Conservation (phyloP, 371 early-diverging fungal species). For the Rhizopus microsporus region DNA sequence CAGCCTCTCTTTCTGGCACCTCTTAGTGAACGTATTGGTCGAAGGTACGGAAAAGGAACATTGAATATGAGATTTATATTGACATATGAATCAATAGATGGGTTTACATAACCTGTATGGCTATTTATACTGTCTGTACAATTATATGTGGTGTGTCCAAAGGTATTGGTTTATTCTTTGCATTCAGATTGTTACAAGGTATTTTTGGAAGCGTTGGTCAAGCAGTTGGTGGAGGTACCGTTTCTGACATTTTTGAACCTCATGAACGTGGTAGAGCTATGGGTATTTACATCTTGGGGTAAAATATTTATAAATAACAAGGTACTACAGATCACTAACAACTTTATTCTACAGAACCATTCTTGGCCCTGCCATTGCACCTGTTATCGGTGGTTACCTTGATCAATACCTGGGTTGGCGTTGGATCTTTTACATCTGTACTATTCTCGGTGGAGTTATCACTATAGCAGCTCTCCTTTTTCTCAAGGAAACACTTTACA, state of each 20-base stretch:
- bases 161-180: slow-evolving; percentile 36
- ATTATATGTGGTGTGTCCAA: slow-evolving; percentile 37
- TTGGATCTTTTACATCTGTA: slow-evolving; percentile 56
- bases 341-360: slow-evolving; percentile 33
- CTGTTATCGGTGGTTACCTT: slow-evolving; percentile 58
- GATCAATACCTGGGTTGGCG: slow-evolving; percentile 57
- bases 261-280: slow-evolving; percentile 45
- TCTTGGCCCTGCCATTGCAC: slow-evolving; percentile 56
- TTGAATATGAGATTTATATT: background rate
- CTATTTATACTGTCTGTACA: slow-evolving; percentile 33
- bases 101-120: slow-evolving; percentile 26
- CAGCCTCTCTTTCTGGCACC: slow-evolving; percentile 46
- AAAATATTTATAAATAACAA: slow-evolving; percentile 1
- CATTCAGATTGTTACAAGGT: slow-evolving; percentile 41
- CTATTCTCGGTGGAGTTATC: slow-evolving; percentile 53
- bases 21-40: slow-evolving; percentile 35
- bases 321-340: background rate
- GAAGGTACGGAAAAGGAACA: slow-evolving; percentile 32
- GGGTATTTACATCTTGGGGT: slow-evolving; percentile 42
- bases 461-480: slow-evolving; percentile 41
- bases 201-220: slow-evolving; percentile 38
- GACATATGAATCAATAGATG: slow-evolving; percentile 22
- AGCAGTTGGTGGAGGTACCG: slow-evolving; percentile 47
- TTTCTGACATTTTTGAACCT: slow-evolving; percentile 39
- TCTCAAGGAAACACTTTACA: slow-evolving; percentile 54